Evolutionary conservation across 257 asterid species (phyloP).

Genomic region (Prunella vulgaris): DNA sequence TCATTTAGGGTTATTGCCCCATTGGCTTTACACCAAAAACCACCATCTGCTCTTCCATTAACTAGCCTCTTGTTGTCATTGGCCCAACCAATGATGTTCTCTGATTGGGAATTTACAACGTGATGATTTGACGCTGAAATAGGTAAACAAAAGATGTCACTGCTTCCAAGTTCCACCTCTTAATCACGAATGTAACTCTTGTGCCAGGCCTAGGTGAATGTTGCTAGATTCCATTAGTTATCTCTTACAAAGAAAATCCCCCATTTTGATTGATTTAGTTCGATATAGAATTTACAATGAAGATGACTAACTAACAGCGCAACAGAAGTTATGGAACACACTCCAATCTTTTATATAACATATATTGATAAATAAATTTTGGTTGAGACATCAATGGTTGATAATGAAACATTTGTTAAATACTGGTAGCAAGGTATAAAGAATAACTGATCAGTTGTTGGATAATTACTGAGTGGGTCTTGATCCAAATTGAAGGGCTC

Average conservation of each 20-base stretch:
- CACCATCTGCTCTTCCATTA: not conserved
- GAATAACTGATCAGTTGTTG: not conserved
- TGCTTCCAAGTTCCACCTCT: not conserved
- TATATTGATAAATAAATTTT: not conserved
- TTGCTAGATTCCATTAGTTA: constrained; percentile 9
- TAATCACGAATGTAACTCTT: not conserved
- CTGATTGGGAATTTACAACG: constrained; percentile 4
- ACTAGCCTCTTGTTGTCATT: not conserved
- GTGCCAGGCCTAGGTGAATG: not conserved
- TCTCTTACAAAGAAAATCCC: not conserved
- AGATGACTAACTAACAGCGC: not conserved
- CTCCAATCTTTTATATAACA: not conserved
- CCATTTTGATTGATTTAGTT: not conserved
- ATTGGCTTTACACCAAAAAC: not conserved
- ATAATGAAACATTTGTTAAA: not conserved
- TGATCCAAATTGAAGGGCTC: not conserved
- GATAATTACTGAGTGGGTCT: not conserved
- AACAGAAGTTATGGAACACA: not conserved
- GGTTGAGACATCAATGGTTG: not conserved
- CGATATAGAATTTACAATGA: not conserved
- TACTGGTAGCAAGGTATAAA: not conserved
- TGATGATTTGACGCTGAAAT: not conserved
- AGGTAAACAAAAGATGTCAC: not conserved
- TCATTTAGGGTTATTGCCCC: not conserved
- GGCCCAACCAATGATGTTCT: not conserved